Evolutionary conservation across 352 stramenopile genomes (phyloP).

Genomic region (Elongisporangium anandrum): DNA sequence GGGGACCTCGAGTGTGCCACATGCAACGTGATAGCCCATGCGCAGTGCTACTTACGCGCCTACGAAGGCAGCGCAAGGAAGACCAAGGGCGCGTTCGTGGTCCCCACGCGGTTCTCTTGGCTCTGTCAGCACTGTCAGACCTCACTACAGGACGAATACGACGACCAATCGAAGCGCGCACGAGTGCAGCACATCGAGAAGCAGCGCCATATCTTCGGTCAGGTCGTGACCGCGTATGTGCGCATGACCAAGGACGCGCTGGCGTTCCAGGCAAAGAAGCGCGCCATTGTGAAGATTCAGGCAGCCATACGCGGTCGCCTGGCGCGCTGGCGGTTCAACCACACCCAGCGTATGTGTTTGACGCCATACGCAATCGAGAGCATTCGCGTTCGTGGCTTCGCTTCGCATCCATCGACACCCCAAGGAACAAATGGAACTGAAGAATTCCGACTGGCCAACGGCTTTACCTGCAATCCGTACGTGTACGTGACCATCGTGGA

Average conservation of each 20-base stretch:
- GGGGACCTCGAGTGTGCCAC: slow-evolving; percentile 63
- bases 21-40: slow-evolving; percentile 64
- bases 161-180: slow-evolving; percentile 32
- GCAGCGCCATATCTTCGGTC: slow-evolving; percentile 46
- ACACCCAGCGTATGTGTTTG: slow-evolving; percentile 43
- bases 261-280: slow-evolving; percentile 55
- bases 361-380: slow-evolving; percentile 52
- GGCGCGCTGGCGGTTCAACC: slow-evolving; percentile 42
- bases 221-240: slow-evolving; percentile 56
- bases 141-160: slow-evolving; percentile 51
- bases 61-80: slow-evolving; percentile 31
- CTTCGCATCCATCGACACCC: neutral
- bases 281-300: slow-evolving; percentile 52
- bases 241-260: slow-evolving; percentile 60
- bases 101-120: slow-evolving; percentile 52
- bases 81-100: slow-evolving; percentile 49
- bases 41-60: slow-evolving; percentile 40
- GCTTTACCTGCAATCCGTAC: slow-evolving; percentile 73
- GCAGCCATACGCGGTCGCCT: slow-evolving; percentile 39
- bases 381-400: slow-evolving; percentile 22
- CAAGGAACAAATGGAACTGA: slow-evolving; percentile 15
- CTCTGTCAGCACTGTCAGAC: slow-evolving; percentile 47
- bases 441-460: slow-evolving; percentile 57
- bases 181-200: slow-evolving; percentile 33
- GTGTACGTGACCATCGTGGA: slow-evolving; percentile 67